Conservation (phyloP, 2,329 filamentous ascomycete species). For the Aureobasidium vineae region DNA sequence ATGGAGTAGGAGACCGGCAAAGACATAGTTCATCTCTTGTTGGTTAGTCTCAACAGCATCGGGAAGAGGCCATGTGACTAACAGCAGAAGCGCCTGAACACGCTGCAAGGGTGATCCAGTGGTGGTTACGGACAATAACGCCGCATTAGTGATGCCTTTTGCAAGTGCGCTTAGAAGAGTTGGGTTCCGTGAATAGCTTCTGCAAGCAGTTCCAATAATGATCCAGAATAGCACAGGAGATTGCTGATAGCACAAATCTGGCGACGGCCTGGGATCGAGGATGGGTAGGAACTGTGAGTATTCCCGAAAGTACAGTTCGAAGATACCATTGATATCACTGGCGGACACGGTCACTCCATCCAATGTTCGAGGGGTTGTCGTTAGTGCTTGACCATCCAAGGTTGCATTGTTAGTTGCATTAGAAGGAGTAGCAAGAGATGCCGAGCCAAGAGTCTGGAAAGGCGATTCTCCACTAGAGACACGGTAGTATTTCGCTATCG, state of each 20-base stretch:
- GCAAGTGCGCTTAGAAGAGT: neutral
- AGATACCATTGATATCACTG: slow-evolving; percentile 9
- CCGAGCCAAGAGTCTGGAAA: too few species aligned
- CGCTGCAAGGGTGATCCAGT: slow-evolving; percentile 9
- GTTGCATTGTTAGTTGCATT: neutral
- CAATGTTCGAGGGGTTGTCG: slow-evolving; percentile 10
- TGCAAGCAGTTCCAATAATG: slow-evolving; percentile 18
- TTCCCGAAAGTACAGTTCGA: slow-evolving; percentile 6
- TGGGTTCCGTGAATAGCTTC: slow-evolving; percentile 7
- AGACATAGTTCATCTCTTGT: slow-evolving; percentile 9
- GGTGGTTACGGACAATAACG: neutral
- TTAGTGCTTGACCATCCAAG: neutral
- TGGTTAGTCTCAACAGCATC: slow-evolving; percentile 17
- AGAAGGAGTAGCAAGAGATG: neutral
- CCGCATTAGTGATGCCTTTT: neutral
- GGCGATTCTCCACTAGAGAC: neutral
- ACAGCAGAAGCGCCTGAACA: neutral
- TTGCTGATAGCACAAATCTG: slow-evolving; percentile 4
- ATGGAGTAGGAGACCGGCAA: slow-evolving; percentile 2
- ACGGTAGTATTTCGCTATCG: neutral
- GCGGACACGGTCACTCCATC: slow-evolving; percentile 5
- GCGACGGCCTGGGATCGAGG: neutral
- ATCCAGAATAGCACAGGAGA: neutral
- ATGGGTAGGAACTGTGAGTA: slow-evolving; percentile 2
- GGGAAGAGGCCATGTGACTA: slow-evolving; percentile 11